Percentiles rank a stretch among this genome's conserved stretches.
Conservation (phyloP, 202 grass and related monocot genomes). For the Setaria viridis region DNA sequence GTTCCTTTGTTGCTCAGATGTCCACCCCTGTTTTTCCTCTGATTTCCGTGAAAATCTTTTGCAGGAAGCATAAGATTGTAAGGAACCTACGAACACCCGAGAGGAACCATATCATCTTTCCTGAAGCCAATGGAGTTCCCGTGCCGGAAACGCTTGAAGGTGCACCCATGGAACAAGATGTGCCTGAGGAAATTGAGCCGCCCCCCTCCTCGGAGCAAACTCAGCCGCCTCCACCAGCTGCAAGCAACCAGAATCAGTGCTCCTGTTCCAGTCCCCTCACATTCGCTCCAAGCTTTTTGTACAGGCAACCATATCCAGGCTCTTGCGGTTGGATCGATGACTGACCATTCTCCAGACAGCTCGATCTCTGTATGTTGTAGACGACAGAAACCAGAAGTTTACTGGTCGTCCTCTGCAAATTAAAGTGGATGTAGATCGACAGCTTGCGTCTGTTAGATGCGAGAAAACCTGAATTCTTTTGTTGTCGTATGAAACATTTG, state of each 20-base stretch:
- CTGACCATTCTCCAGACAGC: slow-evolving; percentile 17
- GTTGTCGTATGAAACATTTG: background rate
- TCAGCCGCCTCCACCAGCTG: background rate
- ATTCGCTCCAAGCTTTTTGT: slow-evolving; percentile 47
- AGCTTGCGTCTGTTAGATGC: background rate
- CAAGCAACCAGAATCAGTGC: background rate
- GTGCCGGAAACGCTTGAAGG: background rate
- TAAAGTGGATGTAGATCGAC: background rate
- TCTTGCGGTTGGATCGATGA: slow-evolving; percentile 43
- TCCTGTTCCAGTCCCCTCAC: background rate
- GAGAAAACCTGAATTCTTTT: background rate
- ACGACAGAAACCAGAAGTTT: background rate
- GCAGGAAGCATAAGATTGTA: slow-evolving; percentile 70
- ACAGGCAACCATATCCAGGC: slow-evolving; percentile 28
- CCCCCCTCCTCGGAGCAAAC: too few relatives aligned
- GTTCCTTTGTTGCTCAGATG: background rate
- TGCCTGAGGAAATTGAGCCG: background rate
- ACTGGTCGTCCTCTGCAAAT: background rate
- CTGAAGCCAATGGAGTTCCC: background rate
- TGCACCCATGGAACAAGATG: background rate
- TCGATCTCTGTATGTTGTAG: too few relatives aligned
- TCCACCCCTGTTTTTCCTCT: background rate
- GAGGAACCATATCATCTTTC: slow-evolving; percentile 85
- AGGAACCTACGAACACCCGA: slow-evolving; percentile 57
- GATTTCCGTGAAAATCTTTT: slow-evolving; percentile 16